These are phyloP conservation scores for Juncus inflexus DNA, from an alignment of 176 grass and related monocot genomes.

Conservation along the genomic window DNA sequence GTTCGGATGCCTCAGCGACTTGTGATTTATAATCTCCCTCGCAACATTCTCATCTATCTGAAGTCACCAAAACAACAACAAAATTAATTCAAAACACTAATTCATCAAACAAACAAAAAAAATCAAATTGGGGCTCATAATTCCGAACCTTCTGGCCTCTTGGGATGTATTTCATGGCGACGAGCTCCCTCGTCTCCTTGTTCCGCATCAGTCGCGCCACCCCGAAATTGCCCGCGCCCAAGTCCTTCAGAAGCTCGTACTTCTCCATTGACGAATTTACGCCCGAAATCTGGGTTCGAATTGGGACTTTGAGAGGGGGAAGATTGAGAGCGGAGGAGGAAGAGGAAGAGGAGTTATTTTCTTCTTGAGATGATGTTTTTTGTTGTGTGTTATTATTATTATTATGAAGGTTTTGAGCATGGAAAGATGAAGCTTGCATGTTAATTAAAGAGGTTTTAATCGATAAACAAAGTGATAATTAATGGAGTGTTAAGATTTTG, in stretches of 20 bases:
- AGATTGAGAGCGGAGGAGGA: constrained; percentile 13
- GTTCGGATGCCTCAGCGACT: constrained; percentile 79
- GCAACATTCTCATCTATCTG: constrained; percentile 99
- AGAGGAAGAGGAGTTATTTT: background rate
- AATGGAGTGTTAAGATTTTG: too few relatives aligned
- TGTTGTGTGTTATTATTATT: background rate
- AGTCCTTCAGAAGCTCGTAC: constrained; percentile 82
- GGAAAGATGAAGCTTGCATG: background rate
- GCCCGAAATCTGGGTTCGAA: background rate
- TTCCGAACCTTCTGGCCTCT: constrained; percentile 62
- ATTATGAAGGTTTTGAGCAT: background rate
- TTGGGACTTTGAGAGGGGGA: background rate
- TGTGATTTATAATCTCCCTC: constrained; percentile 96
- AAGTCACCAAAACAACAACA: constrained; percentile 1
- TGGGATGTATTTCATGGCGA: constrained; percentile 85
- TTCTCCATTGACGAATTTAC: constrained; percentile 42
- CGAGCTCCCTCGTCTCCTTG: constrained; percentile 86
- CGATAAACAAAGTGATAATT: too few relatives aligned
- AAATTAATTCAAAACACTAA: background rate
- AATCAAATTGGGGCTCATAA: background rate
- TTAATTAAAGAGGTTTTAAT: background rate
- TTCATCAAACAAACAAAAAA: background rate
- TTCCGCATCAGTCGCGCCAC: constrained; percentile 78
- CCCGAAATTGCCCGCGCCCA: constrained; percentile 77
- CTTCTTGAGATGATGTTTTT: background rate